Evolutionary conservation across 768 basidiomycete species (phyloP).

Genomic region (Tylopilus cervinicoccineus): DNA sequence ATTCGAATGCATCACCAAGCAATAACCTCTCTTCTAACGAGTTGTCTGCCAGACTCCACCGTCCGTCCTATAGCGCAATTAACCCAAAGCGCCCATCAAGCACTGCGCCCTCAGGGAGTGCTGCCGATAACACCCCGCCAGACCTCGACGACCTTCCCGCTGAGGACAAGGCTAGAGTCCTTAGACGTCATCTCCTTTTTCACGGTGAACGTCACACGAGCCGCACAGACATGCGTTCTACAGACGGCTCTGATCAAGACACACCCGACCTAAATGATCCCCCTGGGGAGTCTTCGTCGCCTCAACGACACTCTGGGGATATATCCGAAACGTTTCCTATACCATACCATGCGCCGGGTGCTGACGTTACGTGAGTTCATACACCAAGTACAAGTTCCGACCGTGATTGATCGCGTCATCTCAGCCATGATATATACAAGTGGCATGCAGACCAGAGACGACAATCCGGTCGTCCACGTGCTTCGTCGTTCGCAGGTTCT

Average conservation of each 20-base stretch:
- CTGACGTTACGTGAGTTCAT: conserved; percentile 82
- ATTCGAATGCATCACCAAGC: conserved; percentile 10
- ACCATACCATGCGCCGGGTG: conserved; percentile 81
- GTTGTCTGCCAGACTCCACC: conserved; percentile 13
- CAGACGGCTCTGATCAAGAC: conserved; percentile 24
- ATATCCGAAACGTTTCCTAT: conserved; percentile 79
- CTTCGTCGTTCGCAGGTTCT: conserved; percentile 65
- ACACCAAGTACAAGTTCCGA: conserved; percentile 6
- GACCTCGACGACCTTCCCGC: conserved; percentile 64
- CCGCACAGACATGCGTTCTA: conserved; percentile 22
- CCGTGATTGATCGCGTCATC: conserved; percentile 10
- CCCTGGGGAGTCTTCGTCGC: conserved; percentile 24
- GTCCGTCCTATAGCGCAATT: conserved; percentile 35
- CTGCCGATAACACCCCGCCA: conserved; percentile 26
- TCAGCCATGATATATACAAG: conserved; percentile 91
- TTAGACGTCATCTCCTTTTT: conserved; percentile 77
- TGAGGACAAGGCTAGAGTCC: conserved; percentile 79
- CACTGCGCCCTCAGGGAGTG: conserved; percentile 27
- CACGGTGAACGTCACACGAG: conserved; percentile 52
- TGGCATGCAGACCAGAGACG: conserved; percentile 80
- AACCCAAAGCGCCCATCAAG: conserved; percentile 33
- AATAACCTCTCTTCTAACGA: conserved; percentile 8
- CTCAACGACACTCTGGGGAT: conserved; percentile 33
- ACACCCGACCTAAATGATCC: conserved; percentile 14
- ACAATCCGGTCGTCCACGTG: conserved; percentile 55